A percentile compares a stretch with the other conserved stretches of the same genome.
phyloP scores from a whole-genome alignment of 148 eudicot genomes.

The Rhododendron simsii region DNA sequence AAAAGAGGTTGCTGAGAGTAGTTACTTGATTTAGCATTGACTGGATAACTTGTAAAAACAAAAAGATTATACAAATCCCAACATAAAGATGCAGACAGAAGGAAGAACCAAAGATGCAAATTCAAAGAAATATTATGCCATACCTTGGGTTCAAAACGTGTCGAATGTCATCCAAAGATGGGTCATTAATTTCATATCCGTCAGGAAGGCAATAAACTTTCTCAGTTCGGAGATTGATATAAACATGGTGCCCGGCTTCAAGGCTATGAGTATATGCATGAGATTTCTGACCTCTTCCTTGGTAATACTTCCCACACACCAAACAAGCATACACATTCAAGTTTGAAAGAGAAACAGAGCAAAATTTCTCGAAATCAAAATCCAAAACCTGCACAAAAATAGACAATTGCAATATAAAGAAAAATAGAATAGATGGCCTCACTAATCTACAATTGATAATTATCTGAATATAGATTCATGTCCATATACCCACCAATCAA shows the following conservation, averaged over 20 bases:
- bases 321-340: constrained; percentile 94
- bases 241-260: constrained; percentile 95
- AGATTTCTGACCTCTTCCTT: constrained; percentile 88
- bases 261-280: constrained; percentile 93
- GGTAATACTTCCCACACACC: constrained; percentile 93
- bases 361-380: constrained; percentile 95
- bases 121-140: constrained; percentile 11
- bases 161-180: constrained; percentile 86
- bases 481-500: neutral
- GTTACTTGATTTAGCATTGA: neutral
- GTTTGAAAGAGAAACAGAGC: constrained; percentile 87
- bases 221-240: constrained; percentile 79
- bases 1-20: neutral
- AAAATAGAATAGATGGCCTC: constrained; percentile 1
- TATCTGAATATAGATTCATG: neutral
- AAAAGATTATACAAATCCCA: neutral
- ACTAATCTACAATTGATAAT: neutral
- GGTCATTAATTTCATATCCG: constrained; percentile 89
- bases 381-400: constrained; percentile 67
- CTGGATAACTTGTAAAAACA: neutral
- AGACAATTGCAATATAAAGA: neutral
- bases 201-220: constrained; percentile 96
- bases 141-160: constrained; percentile 92
- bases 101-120: neutral
- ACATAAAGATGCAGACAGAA: neutral